Conservation (phyloP, 805 yeast species). For the Yamadazyma scolyti region DNA sequence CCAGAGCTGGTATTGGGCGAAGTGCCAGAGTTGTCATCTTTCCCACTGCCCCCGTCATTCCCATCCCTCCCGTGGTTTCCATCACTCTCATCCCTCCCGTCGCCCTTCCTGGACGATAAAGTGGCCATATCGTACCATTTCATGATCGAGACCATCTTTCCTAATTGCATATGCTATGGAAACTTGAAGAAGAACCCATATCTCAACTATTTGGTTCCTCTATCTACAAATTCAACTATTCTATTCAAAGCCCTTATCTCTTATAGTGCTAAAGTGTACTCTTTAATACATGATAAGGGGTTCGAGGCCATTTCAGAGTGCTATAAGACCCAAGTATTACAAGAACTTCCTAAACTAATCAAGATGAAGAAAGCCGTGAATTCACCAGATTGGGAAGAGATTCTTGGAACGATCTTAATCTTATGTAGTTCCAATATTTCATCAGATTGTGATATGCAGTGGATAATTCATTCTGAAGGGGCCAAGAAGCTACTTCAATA, state of each 20-base stretch:
- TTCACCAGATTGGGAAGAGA: constrained; percentile 35
- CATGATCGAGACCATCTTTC: constrained; percentile 32
- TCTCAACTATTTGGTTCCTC: constrained; percentile 32
- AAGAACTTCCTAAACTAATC: constrained; percentile 26
- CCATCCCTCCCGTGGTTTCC: no score
- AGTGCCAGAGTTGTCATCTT: no score
- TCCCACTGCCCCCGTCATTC: no score
- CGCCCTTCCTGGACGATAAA: no score
- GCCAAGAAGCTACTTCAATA: constrained; percentile 28
- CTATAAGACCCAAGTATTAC: constrained; percentile 24
- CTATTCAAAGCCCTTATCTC: constrained; percentile 33
- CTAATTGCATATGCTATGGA: constrained; percentile 35
- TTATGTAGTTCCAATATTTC: constrained; percentile 41
- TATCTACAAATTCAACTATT: constrained; percentile 26
- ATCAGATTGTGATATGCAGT: constrained; percentile 33
- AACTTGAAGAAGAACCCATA: constrained; percentile 28
- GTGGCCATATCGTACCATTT: no score
- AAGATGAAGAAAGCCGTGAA: constrained; percentile 17
- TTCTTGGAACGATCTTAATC: constrained; percentile 35
- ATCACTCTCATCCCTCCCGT: no score
- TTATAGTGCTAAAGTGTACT: constrained; percentile 30
- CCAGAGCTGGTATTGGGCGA: no score
- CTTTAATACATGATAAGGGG: constrained; percentile 22
- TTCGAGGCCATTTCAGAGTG: constrained; percentile 21
- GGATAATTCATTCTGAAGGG: constrained; percentile 35